These are phyloP conservation scores for Backusella macrospora DNA, from an alignment of 192 early-diverging fungal species.

Conservation along the genomic window DNA sequence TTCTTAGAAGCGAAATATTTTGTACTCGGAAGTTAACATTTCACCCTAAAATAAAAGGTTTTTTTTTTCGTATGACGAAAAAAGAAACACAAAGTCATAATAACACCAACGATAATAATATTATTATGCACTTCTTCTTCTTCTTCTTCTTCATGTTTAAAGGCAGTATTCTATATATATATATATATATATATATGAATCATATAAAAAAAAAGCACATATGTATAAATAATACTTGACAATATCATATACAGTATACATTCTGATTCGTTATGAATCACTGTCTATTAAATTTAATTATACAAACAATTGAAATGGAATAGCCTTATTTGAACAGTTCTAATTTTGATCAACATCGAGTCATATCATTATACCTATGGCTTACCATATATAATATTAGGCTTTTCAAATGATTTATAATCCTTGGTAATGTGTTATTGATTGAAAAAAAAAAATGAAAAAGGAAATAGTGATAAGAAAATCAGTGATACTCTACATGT, in stretches of 20 bases:
- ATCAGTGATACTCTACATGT: too few species aligned
- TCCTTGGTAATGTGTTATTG: background rate
- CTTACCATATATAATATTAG: background rate
- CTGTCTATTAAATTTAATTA: background rate
- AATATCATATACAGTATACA: background rate
- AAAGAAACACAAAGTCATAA: background rate
- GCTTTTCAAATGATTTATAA: background rate
- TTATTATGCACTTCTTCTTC: too few species aligned
- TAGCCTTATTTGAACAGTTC: background rate
- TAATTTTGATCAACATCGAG: background rate
- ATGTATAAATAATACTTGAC: too few species aligned
- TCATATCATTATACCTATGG: constrained; percentile 1
- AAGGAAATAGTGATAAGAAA: too few species aligned
- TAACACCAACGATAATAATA: too few species aligned
- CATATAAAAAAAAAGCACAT: background rate
- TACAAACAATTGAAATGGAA: background rate
- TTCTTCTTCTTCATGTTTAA: too few species aligned
- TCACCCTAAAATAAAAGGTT: background rate
- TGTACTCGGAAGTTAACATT: constrained; percentile 2
- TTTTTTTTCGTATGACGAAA: background rate
- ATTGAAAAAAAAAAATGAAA: background rate
- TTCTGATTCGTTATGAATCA: background rate
- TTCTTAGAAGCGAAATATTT: constrained; percentile 6
- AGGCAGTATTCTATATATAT: too few species aligned
- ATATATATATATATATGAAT: background rate